Percentiles rank a stretch among this genome's conserved stretches.
Conservation (phyloP, 2,329 filamentous ascomycete species). For the Delphinella strobiligena region DNA sequence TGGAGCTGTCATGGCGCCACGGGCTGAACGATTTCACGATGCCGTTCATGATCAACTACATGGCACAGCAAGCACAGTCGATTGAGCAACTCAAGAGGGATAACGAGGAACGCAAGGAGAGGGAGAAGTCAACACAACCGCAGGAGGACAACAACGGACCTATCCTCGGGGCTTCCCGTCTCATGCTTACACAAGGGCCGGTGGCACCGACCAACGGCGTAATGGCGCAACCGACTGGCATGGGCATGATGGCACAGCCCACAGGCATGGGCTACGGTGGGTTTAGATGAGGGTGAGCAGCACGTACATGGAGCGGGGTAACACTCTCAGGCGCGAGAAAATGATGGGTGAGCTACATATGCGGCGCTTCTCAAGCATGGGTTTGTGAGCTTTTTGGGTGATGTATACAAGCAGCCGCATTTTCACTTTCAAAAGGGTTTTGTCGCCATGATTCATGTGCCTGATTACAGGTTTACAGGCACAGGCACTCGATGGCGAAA, state of each 20-base stretch:
- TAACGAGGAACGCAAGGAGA: constrained; percentile 80
- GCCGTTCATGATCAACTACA: constrained; percentile 99
- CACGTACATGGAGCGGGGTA: constrained; percentile 3
- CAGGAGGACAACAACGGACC: constrained; percentile 89
- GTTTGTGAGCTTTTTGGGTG: neutral
- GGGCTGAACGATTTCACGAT: constrained; percentile 94
- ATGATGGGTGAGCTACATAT: too few species aligned
- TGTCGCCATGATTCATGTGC: neutral
- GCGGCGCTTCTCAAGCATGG: too few species aligned
- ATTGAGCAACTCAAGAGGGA: constrained; percentile 81
- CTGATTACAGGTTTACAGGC: neutral
- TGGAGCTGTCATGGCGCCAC: constrained; percentile 95
- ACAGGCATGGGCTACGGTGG: constrained; percentile 17
- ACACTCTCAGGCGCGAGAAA: too few species aligned
- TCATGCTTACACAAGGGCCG: constrained; percentile 94
- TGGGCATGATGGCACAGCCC: constrained; percentile 23
- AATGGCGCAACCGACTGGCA: constrained; percentile 69
- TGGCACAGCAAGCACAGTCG: constrained; percentile 79
- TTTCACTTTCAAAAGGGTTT: neutral
- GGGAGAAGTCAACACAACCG: constrained; percentile 60
- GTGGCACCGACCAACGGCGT: constrained; percentile 66
- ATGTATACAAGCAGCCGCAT: neutral
- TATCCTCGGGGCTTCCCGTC: constrained; percentile 74
- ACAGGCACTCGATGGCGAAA: too few species aligned
- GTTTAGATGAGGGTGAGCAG: constrained; percentile 14